Conservation (phyloP, 345 rosid species). For the Camelina sativa region DNA sequence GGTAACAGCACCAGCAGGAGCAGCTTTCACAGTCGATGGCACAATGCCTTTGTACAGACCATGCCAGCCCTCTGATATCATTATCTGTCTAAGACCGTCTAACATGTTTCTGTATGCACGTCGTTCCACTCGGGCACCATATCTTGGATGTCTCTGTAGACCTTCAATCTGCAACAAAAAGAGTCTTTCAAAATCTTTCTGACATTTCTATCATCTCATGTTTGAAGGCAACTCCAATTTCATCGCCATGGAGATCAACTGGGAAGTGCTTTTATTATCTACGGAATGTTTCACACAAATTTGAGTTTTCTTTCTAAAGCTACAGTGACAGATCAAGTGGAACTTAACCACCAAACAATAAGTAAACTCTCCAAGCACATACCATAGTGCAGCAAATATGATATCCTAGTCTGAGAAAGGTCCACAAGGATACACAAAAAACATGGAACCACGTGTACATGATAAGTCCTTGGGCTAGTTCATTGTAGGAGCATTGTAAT, state of each 20-base stretch:
- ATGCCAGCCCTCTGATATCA: constrained; percentile 73
- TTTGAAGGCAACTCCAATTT: background rate
- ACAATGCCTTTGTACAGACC: constrained; percentile 95
- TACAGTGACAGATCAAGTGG: constrained; percentile 22
- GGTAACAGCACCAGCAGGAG: constrained; percentile 98
- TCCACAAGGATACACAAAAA: background rate
- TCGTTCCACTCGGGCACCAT: constrained; percentile 82
- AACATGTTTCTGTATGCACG: constrained; percentile 78
- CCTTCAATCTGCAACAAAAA: constrained; percentile 76
- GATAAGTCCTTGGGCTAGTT: background rate
- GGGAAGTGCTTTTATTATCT: constrained; percentile 7
- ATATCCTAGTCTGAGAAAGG: constrained; percentile 6
- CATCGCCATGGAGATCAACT: constrained; percentile 19
- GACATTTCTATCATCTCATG: constrained; percentile 11
- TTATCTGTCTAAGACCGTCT: constrained; percentile 70
- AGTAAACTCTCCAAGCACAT: background rate
- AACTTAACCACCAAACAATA: background rate
- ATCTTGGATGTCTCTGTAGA: constrained; percentile 79
- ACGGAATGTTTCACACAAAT: background rate
- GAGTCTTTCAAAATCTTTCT: background rate
- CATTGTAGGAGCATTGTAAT: background rate
- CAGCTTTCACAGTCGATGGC: constrained; percentile 95
- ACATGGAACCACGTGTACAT: background rate
- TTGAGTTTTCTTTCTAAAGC: constrained; percentile 1
- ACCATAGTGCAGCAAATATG: background rate